Base-by-base conservation (phyloP, 768 basidiomycete genomes). In the Hypholoma fasciculare region DNA sequence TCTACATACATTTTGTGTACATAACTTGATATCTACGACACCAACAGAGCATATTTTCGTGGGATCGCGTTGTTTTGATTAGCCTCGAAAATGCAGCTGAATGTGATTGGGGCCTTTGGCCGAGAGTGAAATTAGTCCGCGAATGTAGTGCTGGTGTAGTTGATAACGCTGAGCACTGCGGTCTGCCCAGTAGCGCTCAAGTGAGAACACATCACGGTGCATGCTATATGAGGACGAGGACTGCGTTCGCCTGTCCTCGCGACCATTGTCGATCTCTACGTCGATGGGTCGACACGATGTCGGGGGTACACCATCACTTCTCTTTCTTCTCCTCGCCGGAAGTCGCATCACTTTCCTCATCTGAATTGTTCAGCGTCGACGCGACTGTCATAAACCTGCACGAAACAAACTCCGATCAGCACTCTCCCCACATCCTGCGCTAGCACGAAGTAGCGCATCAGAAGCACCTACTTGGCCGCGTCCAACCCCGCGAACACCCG, bases 401-500 rank as follows among this genome's bases (percentile, higher is more conserved):
- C 6, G 46, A 30, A 40, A 54, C 52, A 20, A 58, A 19, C 54
- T 17, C 13, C 23, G 27, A 49, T 30, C 23, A 49, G 23, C 23
- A 30, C 27, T 8, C 23, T 49, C 30, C 17, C 17, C 57, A 12
- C 30, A 20, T 42, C 43, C 19, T 36, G 47, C 12, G 30, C 11
- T 23, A 46, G 17, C 7, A 49, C 58, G n/a, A 52, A 26, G 12
- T 2, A 57, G 20, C 46, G 30, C 12, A 11, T 46, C n/a, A 30
- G 44, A 11, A 19, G 30, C 27, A 75, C 87, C 66, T 69, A 92
- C 92, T 92, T 93, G 54, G 92, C 88, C 17, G 88, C 90, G 69
- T 92, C 89, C 49, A 87, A 77, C 0, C 88, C 89, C 13, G 91
- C 88, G 61, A 95, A 85, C 30, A 83, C 84, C 54, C 84, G 75